These are phyloP conservation scores for Penicillium arizonense DNA, from an alignment of 495 filamentous ascomycete genomes.

Conservation along the genomic window DNA sequence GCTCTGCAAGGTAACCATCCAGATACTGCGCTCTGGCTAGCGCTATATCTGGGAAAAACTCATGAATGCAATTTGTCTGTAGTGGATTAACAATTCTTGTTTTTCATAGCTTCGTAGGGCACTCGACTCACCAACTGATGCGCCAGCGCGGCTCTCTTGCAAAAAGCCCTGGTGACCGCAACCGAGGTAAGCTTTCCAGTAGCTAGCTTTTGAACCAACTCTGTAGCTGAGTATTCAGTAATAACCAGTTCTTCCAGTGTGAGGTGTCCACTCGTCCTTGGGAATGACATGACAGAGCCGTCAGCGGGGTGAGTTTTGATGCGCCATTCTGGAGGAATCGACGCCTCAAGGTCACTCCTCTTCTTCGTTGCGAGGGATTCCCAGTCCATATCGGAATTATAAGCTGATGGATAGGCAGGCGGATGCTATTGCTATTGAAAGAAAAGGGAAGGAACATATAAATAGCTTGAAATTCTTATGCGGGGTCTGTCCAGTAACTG, in stretches of 20 bases:
- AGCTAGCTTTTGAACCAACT: background rate
- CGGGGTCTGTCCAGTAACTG: no score
- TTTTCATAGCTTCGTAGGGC: no score
- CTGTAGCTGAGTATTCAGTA: background rate
- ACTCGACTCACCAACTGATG: slow-evolving; percentile 31
- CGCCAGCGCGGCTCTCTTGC: slow-evolving; percentile 45
- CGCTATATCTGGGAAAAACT: slow-evolving; percentile 55
- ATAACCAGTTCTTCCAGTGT: background rate
- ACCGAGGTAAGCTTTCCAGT: background rate
- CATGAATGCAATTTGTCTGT: slow-evolving; percentile 48
- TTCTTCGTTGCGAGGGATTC: no score
- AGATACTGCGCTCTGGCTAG: slow-evolving; percentile 39
- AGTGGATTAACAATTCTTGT: background rate
- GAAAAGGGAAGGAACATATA: no score
- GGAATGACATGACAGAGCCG: no score
- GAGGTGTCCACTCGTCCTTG: background rate
- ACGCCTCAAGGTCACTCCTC: no score
- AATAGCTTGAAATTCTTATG: no score
- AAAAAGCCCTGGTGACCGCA: slow-evolving; percentile 42
- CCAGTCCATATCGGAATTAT: no score
- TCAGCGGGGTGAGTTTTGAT: no score
- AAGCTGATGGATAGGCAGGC: no score
- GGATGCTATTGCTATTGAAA: no score
- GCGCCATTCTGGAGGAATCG: no score
- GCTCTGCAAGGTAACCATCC: slow-evolving; percentile 17